Conservation (phyloP, 2,329 filamentous ascomycete genomes). For the Apiospora pterosperma region DNA sequence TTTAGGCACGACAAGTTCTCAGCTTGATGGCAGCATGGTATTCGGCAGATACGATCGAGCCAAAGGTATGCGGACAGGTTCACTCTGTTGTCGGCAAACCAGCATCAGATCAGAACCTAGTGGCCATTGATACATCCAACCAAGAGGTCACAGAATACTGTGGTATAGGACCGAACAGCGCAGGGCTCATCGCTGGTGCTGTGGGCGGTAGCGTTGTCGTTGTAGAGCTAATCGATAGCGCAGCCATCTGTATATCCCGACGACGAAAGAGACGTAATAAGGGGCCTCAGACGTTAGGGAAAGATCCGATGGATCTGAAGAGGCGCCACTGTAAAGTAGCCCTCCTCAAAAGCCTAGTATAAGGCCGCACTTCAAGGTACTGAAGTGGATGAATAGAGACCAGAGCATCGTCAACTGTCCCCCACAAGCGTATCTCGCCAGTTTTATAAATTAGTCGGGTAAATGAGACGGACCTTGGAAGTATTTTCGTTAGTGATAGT, state of each 20-base stretch:
- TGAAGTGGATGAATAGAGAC: not conserved
- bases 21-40: conserved; percentile 22
- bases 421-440: not conserved
- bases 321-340: not conserved
- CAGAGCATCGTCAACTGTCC: not conserved
- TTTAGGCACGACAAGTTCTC: conserved; percentile 14
- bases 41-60: conserved; percentile 27
- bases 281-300: not conserved
- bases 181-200: not conserved
- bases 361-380: not conserved
- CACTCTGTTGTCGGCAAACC: conserved; percentile 17
- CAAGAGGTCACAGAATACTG: not conserved
- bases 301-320: not conserved
- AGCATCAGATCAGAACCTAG: conserved; percentile 6
- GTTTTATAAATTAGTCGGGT: not conserved
- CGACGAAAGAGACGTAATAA: not conserved
- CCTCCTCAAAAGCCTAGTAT: not conserved
- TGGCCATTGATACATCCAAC: conserved; percentile 3
- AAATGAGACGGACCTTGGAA: not conserved
- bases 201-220: not conserved
- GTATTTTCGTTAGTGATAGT: no score
- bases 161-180: not conserved
- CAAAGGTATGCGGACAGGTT: conserved; percentile 20
- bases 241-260: not conserved
- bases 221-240: not conserved